Evolutionary conservation across 1,284 basidiomycete species (phyloP).

Genomic region (Tausonia pullulans): DNA sequence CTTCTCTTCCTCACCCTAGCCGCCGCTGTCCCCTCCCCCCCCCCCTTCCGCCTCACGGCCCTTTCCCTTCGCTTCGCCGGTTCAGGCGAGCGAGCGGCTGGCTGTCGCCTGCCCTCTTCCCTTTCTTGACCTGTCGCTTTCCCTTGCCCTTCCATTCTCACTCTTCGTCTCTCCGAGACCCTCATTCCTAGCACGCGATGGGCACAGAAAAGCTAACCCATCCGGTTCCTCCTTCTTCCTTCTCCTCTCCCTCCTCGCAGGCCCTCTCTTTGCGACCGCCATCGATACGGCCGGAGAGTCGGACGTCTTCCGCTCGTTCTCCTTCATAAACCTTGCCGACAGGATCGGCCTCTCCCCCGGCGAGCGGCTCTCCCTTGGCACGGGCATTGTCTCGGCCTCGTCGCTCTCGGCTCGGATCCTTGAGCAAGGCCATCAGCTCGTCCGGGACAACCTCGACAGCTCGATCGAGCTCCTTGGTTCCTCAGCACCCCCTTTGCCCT

Average conservation of each 20-base stretch:
- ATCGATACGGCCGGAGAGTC: conserved; percentile 10
- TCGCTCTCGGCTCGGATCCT: not conserved
- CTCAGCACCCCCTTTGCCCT: not conserved
- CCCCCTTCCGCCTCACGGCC: conserved; percentile 10
- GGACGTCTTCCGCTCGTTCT: conserved; percentile 14
- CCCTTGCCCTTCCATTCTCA: no score
- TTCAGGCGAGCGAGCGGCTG: no score
- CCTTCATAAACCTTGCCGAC: conserved; percentile 7
- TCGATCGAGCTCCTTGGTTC: conserved; percentile 6
- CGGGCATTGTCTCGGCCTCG: conserved; percentile 6
- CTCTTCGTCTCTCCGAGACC: no score
- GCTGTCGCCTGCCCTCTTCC: no score
- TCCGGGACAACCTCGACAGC: conserved; percentile 6
- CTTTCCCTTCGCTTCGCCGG: not conserved
- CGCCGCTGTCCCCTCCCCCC: conserved; percentile 12
- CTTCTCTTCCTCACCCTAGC: conserved; percentile 24
- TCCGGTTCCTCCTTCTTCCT: conserved; percentile 17
- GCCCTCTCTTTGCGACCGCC: conserved; percentile 14
- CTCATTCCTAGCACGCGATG: no score
- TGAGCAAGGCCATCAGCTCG: conserved; percentile 15
- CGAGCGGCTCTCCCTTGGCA: conserved; percentile 15
- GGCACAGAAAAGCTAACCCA: no score
- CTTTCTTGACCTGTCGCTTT: no score
- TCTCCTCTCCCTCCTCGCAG: conserved; percentile 24
- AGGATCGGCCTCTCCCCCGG: conserved; percentile 5